Conservation (phyloP, 2,329 filamentous ascomycete species). For the Fusarium dlaminii region DNA sequence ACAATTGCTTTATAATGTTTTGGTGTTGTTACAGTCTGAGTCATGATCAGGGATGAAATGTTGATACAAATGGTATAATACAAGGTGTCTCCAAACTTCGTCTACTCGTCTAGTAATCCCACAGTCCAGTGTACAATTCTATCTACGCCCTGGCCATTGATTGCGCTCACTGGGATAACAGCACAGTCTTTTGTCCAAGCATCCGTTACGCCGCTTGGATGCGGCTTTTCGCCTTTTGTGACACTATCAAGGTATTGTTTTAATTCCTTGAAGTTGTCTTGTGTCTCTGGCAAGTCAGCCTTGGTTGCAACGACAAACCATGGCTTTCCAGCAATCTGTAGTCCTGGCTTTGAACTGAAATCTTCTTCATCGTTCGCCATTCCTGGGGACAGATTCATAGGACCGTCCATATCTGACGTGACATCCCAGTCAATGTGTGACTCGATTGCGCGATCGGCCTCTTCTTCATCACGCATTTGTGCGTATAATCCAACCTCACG, state of each 20-base stretch:
- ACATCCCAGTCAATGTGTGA: slow-evolving; percentile 67
- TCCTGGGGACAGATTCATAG: slow-evolving; percentile 39
- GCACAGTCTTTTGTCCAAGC: slow-evolving; percentile 70
- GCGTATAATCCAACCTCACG: slow-evolving; percentile 89
- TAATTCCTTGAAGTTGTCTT: slow-evolving; percentile 78
- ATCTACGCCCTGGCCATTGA: slow-evolving; percentile 84
- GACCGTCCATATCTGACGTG: slow-evolving; percentile 53
- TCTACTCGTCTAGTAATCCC: slow-evolving; percentile 67
- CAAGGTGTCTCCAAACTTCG: slow-evolving; percentile 2
- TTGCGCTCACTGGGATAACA: slow-evolving; percentile 88
- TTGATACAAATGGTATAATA: slow-evolving; percentile 39
- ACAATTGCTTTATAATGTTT: slow-evolving; percentile 33
- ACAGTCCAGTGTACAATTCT: slow-evolving; percentile 78
- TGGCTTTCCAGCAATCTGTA: slow-evolving; percentile 90
- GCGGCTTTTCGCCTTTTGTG: slow-evolving; percentile 67
- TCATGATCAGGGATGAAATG: slow-evolving; percentile 24
- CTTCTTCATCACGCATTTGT: slow-evolving; percentile 77
- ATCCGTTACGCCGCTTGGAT: slow-evolving; percentile 74
- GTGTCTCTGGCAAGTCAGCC: slow-evolving; percentile 81
- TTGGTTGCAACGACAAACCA: slow-evolving; percentile 98
- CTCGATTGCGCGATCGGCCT: slow-evolving; percentile 71
- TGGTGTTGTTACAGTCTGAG: slow-evolving; percentile 37
- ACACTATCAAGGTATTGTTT: slow-evolving; percentile 76
- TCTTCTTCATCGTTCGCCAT: slow-evolving; percentile 19
- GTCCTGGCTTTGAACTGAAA: slow-evolving; percentile 44